Percentiles rank a stretch among this genome's conserved stretches.
phyloP scores from a whole-genome alignment of 148 eudicot species.

The Amaranthus hypochondriacus region DNA sequence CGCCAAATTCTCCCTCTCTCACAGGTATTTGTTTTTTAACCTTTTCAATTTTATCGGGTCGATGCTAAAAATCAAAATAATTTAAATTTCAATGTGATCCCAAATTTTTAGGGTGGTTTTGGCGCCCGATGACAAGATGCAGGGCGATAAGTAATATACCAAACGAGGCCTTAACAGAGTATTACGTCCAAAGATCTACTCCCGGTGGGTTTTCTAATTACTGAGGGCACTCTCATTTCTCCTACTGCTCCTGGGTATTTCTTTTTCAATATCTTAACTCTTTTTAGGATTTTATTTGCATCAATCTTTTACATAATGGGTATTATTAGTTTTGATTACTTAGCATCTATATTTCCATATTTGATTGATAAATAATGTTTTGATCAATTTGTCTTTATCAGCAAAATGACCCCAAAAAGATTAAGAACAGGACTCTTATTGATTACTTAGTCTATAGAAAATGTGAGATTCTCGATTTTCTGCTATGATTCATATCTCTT shows the following conservation, averaged over 20 bases:
- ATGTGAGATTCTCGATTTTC: too few species aligned
- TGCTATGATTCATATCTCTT: too few species aligned
- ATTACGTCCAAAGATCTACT: slow-evolving; percentile 79
- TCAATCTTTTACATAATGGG: neutral
- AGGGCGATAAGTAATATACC: slow-evolving; percentile 74
- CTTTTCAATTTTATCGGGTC: neutral
- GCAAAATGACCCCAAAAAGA: too few species aligned
- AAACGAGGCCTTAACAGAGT: slow-evolving; percentile 48
- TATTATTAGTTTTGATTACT: too few species aligned
- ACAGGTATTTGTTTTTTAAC: slow-evolving; percentile 37
- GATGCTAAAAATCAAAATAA: neutral
- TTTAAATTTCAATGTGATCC: neutral
- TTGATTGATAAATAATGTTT: too few species aligned
- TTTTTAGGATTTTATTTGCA: neutral
- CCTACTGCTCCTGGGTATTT: slow-evolving; percentile 78
- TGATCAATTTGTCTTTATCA: too few species aligned
- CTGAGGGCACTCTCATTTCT: slow-evolving; percentile 82
- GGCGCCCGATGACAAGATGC: slow-evolving; percentile 98
- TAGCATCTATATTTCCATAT: too few species aligned
- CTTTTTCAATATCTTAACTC: neutral
- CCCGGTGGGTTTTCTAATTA: slow-evolving; percentile 79
- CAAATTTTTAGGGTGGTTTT: slow-evolving; percentile 59
- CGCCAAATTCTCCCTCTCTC: slow-evolving; percentile 70
- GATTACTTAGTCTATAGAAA: too few species aligned
- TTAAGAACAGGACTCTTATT: too few species aligned